Base-by-base conservation (phyloP, 441 rosid genomes). In the Kokia cookei region DNA sequence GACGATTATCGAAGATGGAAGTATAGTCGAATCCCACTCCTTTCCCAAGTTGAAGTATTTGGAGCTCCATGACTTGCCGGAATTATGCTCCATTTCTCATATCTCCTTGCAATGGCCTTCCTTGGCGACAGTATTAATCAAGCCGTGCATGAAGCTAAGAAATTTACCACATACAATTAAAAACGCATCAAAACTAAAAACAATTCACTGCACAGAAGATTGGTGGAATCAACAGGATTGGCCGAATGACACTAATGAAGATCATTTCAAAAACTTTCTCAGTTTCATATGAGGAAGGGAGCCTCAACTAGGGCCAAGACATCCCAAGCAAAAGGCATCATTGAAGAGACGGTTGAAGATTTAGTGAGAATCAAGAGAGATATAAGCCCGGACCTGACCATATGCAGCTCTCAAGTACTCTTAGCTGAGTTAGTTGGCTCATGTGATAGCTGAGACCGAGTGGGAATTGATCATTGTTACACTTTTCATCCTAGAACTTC, bases 161-260 rank as follows among this genome's bases (percentile, higher is more conserved):
- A 54, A 54, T 69, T 19, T 69, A 53, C 73, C 62, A 1, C 50
- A 11, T 37, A 54, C 29, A 1, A 35, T 69, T 55, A 7, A 17
- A 35, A 54, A 12, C 0, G 50, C 73, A 1, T 69, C 73, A 5
- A 69, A 69, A 69, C 32, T 69, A 48, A 69, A 17, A 54, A 54
- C 45, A 22, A 69, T 69, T 19, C 50, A 69, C 19, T 54, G 73
- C 62, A 17, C 62, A 3, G 62, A 69, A 69, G 62, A 54, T 19
- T 69, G 73, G 73, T 69, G 73, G 73, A 37, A 69, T 48, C 73
- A 69, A 37, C 73, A 69, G 50, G 73, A 69, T 12, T 69, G 62
- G 48, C 32, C 73, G 35, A 19, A 35, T 69, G 7, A 19, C 62
- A 54, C 35, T 19, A 13, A 1, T 1, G 35, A 35, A 35, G 73